These are phyloP conservation scores for Magnusiomyces tetraspermus DNA, from an alignment of 1,139 yeast species.

Conservation along the genomic window DNA sequence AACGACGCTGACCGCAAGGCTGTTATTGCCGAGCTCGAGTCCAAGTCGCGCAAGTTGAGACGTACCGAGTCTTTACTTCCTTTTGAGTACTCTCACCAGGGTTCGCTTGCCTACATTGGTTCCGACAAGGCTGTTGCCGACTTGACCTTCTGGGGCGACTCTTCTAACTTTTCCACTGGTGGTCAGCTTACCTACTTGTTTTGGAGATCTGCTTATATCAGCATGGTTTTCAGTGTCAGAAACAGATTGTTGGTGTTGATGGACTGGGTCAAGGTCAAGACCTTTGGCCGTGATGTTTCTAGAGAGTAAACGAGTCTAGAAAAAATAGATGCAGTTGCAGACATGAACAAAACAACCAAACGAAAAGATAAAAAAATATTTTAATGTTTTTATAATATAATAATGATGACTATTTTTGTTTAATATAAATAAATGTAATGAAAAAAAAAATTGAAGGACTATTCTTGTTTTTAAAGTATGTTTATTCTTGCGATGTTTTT, in stretches of 20 bases:
- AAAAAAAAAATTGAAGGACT: no score
- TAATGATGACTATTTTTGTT: no score
- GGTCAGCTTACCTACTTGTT: constrained; percentile 82
- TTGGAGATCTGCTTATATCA: constrained; percentile 91
- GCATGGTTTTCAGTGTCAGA: constrained; percentile 84
- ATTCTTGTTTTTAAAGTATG: no score
- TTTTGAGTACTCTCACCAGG: constrained; percentile 54
- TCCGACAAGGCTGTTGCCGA: constrained; percentile 92
- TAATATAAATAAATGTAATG: no score
- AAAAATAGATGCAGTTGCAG: neutral
- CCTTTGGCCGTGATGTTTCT: constrained; percentile 76
- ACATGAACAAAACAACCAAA: no score
- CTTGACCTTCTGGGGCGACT: constrained; percentile 68
- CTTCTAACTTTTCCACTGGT: constrained; percentile 64
- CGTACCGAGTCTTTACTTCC: constrained; percentile 67
- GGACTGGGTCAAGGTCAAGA: constrained; percentile 80
- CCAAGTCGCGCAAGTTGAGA: constrained; percentile 35
- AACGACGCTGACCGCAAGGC: constrained; percentile 27
- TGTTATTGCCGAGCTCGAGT: constrained; percentile 32
- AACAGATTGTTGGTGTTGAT: constrained; percentile 74
- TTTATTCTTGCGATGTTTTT: no score
- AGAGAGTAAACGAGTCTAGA: constrained; percentile 28
- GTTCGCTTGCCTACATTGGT: constrained; percentile 64
- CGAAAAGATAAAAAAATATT: no score
- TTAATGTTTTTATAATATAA: neutral